Evolutionary conservation across 495 filamentous ascomycete species (phyloP), one percentile per base, ranked within the genome.

Genomic region (Xanthoparmelia taractica): DNA sequence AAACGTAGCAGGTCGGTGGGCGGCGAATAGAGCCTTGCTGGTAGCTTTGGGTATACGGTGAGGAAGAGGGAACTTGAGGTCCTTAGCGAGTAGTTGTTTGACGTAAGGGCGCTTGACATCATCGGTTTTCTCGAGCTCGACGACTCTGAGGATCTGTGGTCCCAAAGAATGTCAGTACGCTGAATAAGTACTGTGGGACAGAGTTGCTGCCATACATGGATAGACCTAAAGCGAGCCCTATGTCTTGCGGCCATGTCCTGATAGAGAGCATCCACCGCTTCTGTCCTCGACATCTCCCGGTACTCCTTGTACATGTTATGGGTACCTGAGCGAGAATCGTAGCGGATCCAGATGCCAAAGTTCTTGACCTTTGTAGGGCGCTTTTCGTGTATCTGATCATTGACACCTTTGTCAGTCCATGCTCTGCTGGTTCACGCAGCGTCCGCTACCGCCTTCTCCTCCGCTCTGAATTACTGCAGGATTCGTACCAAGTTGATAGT

Each of bases 231-330:
- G 70, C 94, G 90, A 71, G 94, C 86, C 77, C 94, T 90, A 83
- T 98, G 94, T 73, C 95, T 89, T 76, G 95, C 92, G 73, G 94
- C 89, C 95, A 98, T 97, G 79, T 98, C 94, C 81, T 96, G 90
- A 85, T 98, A 98, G 76, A 98, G 86, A 69, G 92, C 82, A 80
- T 97, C 90, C 66, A 98, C 94, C 66, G 94, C 94, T 65, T 91
- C 93, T 67, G 86, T 88, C 77, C 94, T 85, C 74, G 89, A 92
- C 83, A 96, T 89, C 85, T 97, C 94, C 76, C 94, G 89, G 86
- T 97, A 97, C 84, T 98, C 94, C 85, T 97, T 97, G 90, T 98
- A 98, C 94, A 98, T 98, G 87, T 98, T 98, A 90, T 98, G 94
- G 70, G 95, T 98, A 71, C 94, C 94, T 71, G 95, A 97, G 79